Evolutionary conservation across 2,329 filamentous ascomycete genomes (phyloP).

Genomic region (Macroventuria anomochaeta): DNA sequence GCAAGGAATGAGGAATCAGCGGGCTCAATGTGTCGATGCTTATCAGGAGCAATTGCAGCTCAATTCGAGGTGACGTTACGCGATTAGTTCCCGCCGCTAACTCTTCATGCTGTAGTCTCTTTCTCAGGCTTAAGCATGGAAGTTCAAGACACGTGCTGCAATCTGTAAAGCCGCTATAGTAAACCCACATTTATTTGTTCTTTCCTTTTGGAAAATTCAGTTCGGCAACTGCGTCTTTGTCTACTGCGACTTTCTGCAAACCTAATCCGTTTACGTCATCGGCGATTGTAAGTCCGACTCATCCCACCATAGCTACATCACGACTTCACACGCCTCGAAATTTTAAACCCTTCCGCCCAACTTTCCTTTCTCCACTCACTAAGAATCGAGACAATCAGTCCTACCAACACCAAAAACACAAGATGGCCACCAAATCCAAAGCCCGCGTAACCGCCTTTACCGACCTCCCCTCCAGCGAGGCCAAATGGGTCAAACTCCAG

Average conservation of each 20-base stretch:
- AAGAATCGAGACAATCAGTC: too few species aligned
- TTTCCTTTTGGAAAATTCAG: too few species aligned
- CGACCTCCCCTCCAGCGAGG: constrained; percentile 31
- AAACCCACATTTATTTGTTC: too few species aligned
- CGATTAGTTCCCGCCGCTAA: constrained; percentile 17
- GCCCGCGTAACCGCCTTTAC: constrained; percentile 30
- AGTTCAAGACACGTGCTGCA: background rate
- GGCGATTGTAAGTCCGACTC: constrained; percentile 7
- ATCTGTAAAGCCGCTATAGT: too few species aligned
- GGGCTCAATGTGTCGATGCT: background rate
- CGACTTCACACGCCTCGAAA: background rate
- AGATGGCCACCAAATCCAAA: constrained; percentile 21
- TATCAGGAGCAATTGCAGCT: constrained; percentile 4
- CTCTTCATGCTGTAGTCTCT: background rate
- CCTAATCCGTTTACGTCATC: constrained; percentile 15
- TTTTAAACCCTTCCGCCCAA: too few species aligned
- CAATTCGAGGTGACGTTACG: constrained; percentile 9
- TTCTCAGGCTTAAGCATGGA: background rate
- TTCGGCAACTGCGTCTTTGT: background rate
- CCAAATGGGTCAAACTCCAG: constrained; percentile 44
- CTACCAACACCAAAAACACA: background rate
- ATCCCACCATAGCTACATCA: constrained; percentile 13
- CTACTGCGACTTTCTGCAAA: background rate
- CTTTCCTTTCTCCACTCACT: too few species aligned
- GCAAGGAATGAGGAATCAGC: background rate